Percentiles rank a stretch among this genome's conserved stretches.
phyloP scores from a whole-genome alignment of 2,329 filamentous ascomycete genomes.

The Fusarium austroafricanum region DNA sequence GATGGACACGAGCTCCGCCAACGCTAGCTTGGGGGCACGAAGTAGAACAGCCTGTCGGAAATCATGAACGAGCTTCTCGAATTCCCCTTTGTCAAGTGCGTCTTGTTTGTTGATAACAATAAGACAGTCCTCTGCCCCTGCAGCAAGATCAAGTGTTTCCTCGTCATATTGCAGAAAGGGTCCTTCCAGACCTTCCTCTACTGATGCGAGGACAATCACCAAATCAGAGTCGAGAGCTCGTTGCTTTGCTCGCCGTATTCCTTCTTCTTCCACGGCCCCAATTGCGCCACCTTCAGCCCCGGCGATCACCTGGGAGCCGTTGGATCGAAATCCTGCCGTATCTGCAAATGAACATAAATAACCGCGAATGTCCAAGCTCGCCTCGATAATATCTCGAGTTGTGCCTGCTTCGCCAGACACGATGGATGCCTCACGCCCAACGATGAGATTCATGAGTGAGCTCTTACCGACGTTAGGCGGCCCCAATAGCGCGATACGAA shows the following conservation, averaged over 20 bases:
- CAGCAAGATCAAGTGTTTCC: constrained; percentile 67
- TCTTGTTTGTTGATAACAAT: constrained; percentile 74
- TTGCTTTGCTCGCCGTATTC: constrained; percentile 85
- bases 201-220: constrained; percentile 81
- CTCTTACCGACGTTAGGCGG: constrained; percentile 97
- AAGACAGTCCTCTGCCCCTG: constrained; percentile 60
- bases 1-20: constrained; percentile 62
- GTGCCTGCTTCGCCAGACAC: constrained; percentile 94
- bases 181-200: constrained; percentile 64
- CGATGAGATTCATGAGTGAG: constrained; percentile 88
- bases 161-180: constrained; percentile 63
- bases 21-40: constrained; percentile 43
- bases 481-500: constrained; percentile 86
- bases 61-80: constrained; percentile 53
- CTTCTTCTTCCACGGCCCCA: constrained; percentile 85
- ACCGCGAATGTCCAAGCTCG: constrained; percentile 87
- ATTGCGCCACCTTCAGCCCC: constrained; percentile 56
- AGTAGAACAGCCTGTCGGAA: constrained; percentile 51
- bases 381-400: constrained; percentile 93
- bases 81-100: constrained; percentile 51
- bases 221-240: constrained; percentile 87
- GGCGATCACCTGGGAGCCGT: constrained; percentile 18
- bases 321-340: constrained; percentile 84
- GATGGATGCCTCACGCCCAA: constrained; percentile 93
- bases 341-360: constrained; percentile 96